These are phyloP conservation scores for Lentinula sp. DNA, from an alignment of 768 basidiomycete genomes.

Conservation along the genomic window DNA sequence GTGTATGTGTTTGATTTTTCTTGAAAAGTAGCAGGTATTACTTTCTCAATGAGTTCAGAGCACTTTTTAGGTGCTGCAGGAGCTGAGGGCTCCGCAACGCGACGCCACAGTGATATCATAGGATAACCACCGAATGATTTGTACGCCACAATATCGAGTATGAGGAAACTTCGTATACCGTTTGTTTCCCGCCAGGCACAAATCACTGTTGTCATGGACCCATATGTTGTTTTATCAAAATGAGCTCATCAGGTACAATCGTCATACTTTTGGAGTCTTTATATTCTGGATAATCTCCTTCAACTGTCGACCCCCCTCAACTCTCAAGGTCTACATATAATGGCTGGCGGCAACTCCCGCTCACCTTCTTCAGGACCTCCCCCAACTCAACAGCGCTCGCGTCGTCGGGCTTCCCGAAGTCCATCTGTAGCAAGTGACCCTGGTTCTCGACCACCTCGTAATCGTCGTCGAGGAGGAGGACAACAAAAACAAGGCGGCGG, in stretches of 20 bases:
- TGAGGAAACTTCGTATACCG: background rate
- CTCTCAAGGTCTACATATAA: background rate
- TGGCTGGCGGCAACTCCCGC: background rate
- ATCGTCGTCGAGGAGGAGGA: slow-evolving; percentile 3
- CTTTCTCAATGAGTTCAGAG: background rate
- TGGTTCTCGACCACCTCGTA: slow-evolving; percentile 1
- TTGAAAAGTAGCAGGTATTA: background rate
- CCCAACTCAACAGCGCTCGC: background rate
- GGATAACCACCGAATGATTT: too few species aligned
- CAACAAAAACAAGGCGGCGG: background rate
- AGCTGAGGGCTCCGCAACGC: background rate
- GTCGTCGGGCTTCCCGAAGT: background rate
- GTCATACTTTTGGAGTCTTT: background rate
- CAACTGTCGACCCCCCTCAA: background rate
- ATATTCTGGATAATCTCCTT: background rate
- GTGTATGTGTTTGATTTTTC: background rate
- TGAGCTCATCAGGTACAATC: background rate
- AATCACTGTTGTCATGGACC: background rate
- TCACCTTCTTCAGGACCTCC: background rate
- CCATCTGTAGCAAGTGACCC: background rate
- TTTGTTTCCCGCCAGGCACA: background rate
- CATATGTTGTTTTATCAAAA: background rate
- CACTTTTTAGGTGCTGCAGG: background rate
- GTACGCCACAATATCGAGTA: background rate
- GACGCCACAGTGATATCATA: background rate